Conservation (phyloP, 257 asterid genomes). For the Fraxinus anomala region DNA sequence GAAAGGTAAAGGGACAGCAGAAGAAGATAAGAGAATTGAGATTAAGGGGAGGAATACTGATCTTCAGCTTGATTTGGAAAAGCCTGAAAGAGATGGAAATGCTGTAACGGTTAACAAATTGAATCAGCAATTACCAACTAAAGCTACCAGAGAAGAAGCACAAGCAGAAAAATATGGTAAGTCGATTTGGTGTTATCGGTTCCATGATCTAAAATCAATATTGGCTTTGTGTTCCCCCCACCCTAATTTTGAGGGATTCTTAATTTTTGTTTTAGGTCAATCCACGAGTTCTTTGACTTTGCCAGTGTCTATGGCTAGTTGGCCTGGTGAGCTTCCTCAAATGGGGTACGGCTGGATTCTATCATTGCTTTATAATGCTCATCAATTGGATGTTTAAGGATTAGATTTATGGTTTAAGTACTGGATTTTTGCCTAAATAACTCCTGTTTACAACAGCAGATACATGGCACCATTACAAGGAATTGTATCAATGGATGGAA, state of each 20-base stretch:
- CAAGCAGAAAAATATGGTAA: conserved; percentile 60
- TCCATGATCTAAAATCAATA: neutral
- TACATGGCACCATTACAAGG: conserved; percentile 92
- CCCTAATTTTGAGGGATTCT: conserved; percentile 3
- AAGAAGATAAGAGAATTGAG: conserved; percentile 45
- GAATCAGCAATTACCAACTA: conserved; percentile 38
- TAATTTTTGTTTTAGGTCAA: conserved; percentile 44
- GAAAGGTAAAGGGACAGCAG: conserved; percentile 35
- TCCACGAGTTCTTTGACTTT: conserved; percentile 55
- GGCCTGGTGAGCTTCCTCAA: conserved; percentile 95
- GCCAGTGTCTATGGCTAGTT: conserved; percentile 73
- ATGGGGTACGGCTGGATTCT: conserved; percentile 66
- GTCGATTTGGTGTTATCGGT: conserved; percentile 10
- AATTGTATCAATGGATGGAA: conserved; percentile 79
- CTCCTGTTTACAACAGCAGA: conserved; percentile 44
- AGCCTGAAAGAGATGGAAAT: conserved; percentile 50
- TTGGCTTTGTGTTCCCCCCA: neutral
- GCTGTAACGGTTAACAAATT: conserved; percentile 32
- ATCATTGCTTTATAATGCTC: conserved; percentile 18
- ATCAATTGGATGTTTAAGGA: conserved; percentile 28
- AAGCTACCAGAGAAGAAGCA: conserved; percentile 52
- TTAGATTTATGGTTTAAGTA: conserved; percentile 28
- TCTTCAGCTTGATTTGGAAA: conserved; percentile 71
- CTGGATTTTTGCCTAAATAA: conserved; percentile 22
- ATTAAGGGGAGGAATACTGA: conserved; percentile 48